Conservation (phyloP, 805 yeast genomes). For the Jamesozyma rosinii region DNA sequence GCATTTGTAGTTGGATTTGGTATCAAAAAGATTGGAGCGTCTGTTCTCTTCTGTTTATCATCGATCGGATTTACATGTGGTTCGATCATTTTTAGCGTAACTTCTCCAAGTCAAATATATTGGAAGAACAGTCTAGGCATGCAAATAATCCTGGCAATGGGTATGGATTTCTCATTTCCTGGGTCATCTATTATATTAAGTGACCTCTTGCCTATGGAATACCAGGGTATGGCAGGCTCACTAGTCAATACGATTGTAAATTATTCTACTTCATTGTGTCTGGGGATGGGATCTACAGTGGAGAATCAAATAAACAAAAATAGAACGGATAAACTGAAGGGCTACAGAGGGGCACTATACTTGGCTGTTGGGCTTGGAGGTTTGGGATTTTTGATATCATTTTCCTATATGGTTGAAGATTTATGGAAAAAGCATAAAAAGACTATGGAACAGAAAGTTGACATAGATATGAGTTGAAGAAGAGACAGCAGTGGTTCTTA, state of each 20-base stretch:
- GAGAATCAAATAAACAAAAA: conserved; percentile 35
- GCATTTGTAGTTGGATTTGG: conserved; percentile 43
- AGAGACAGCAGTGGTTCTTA: no score
- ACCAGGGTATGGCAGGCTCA: conserved; percentile 75
- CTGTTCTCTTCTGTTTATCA: conserved; percentile 43
- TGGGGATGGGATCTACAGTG: conserved; percentile 65
- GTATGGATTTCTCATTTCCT: conserved; percentile 74
- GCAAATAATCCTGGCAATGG: conserved; percentile 52
- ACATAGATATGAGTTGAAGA: neutral
- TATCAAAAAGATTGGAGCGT: conserved; percentile 40
- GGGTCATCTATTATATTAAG: conserved; percentile 58
- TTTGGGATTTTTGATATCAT: conserved; percentile 15
- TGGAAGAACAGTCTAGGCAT: conserved; percentile 51
- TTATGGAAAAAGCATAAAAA: conserved; percentile 5
- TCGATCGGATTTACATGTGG: conserved; percentile 50
- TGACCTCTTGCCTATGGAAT: conserved; percentile 47
- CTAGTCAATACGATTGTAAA: conserved; percentile 61
- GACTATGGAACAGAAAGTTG: neutral
- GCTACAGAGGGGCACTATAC: conserved; percentile 50
- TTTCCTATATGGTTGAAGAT: conserved; percentile 11
- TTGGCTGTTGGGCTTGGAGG: conserved; percentile 51
- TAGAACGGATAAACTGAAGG: conserved; percentile 27
- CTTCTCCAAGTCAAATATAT: conserved; percentile 51
- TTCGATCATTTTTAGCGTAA: conserved; percentile 40
- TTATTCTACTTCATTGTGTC: conserved; percentile 57